Evolutionary conservation across 2,329 filamentous ascomycete species (phyloP).

Genomic region (Cordyceps militaris): DNA sequence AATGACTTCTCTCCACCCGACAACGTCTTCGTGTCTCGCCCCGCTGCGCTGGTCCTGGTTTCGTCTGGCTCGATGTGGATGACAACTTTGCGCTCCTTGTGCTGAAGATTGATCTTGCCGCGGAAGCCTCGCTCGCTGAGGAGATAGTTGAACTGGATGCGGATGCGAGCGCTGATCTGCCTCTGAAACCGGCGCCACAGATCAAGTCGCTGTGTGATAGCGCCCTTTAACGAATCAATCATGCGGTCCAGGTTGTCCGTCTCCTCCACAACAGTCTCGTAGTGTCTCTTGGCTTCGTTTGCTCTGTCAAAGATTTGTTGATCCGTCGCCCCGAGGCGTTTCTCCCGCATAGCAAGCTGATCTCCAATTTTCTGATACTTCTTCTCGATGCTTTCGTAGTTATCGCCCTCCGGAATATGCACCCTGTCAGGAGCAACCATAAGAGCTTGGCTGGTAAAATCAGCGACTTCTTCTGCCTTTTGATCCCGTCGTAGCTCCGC

Average conservation of each 20-base stretch:
- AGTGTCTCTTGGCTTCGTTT: constrained; percentile 32
- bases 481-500: constrained; percentile 42
- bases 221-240: constrained; percentile 42
- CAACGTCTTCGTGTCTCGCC: constrained; percentile 81
- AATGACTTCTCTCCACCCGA: constrained; percentile 98
- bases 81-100: constrained; percentile 65
- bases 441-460: constrained; percentile 49
- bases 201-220: constrained; percentile 61
- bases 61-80: constrained; percentile 67
- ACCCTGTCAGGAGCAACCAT: constrained; percentile 49
- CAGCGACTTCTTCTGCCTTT: constrained; percentile 40
- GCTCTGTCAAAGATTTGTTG: constrained; percentile 53
- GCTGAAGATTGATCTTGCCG: constrained; percentile 72
- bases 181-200: constrained; percentile 79
- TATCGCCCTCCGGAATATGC: constrained; percentile 58
- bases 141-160: constrained; percentile 80
- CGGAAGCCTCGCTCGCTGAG: constrained; percentile 85
- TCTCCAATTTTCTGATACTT: constrained; percentile 48
- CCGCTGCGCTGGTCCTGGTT: constrained; percentile 61
- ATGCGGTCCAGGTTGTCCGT: constrained; percentile 35
- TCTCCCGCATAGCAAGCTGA: constrained; percentile 52
- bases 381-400: constrained; percentile 45
- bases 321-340: constrained; percentile 55
- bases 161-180: constrained; percentile 77
- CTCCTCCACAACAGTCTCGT: constrained; percentile 36